Evolutionary conservation across 225 moss, liverwort and hornwort species (phyloP), one percentile per base, ranked within the genome.

Genomic region (Physcomitrium patens): DNA sequence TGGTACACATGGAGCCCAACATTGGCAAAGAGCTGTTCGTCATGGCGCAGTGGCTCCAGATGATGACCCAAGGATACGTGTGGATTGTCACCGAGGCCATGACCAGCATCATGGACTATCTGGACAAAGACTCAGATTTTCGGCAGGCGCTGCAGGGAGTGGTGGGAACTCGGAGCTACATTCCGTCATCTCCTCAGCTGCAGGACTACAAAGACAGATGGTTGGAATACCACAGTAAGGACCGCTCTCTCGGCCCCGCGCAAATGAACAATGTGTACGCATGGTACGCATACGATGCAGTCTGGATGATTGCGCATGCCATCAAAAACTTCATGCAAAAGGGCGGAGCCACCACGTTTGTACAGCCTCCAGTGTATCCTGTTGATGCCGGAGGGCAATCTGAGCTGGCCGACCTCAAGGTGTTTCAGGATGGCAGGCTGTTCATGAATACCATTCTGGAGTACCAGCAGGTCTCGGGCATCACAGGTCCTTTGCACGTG

Each of bases 81-180:
- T 97, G 96, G 96, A 81, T 97, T 16, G 60, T 91, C 41, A 94
- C 82, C 0, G 96, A 97, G 71, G 81, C 94, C 5, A 80, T 94
- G 82, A 71, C 92, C 0, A 80, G 85, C 53, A 24, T 83, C 19
- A 73, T 97, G 28, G 92, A 93, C 69, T 77, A 81, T 65, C 12
- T 93, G 23, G 79, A 88, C 52, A 20, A 73, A 10, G 87, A 86
- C 8, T 47, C 75, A 10, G 42, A 84, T 28, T 81, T 97, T 58
- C 14, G 73, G 73, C 53, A 72, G 16, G 76, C 86, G 8, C 37
- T 86, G 11, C 96, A 97, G 42, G 94, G 90, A 22, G 80, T 89
- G 9, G 46, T 97, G 5, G 91, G 80, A 18, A 88, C 89, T 3
- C 94, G 92, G 1, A 86, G 91, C 67, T 93, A 79, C 28, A 81